Base-by-base conservation (phyloP, 495 filamentous ascomycete genomes). In the Aspergillus hancockii region DNA sequence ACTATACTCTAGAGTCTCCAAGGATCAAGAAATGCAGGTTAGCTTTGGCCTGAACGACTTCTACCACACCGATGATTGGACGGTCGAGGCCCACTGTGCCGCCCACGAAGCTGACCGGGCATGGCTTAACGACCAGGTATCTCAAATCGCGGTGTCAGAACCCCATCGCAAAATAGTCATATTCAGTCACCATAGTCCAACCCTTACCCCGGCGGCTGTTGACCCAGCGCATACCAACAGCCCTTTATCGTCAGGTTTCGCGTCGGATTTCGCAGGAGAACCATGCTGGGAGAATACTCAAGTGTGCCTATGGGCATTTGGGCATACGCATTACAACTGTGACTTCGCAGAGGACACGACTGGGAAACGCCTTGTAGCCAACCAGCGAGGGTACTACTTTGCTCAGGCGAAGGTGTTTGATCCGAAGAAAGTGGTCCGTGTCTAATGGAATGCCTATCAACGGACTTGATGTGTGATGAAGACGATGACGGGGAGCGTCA, bases 251-350 rank as follows among this genome's bases (percentile, higher is more conserved):
- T 76, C 57, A 64, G 69, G 50, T 0, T 86, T 85, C 56, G 64
- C 70, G 9, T 83, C 79, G 0, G 81, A 85, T 63, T 54, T 84
- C 28, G 67, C 63, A 8, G 52, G 21, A 14, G 62, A 85, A 58
- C 25, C 36, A 31, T 84, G 83, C 53, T 86, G 75, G 75, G 68
- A 54, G 23, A 77, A 71, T 31, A 49, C 53, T 6, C 62, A 60
- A 3, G 82, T 85, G 5, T 69, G 67, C 43, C n/a, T 83, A 8
- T 83, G 80, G 82, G 83, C 76, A 13, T 86, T 81, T 67, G 81
- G 81, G 1, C 81, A 85, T 61, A 85, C 83, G 9, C 83, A 86
- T 67, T 81, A 71, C 62, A 83, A 81, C 58, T 76, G 70, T 59
- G 71, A 76, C 58, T 81, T 76, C 57, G 52, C 50, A 9, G 68